These are phyloP conservation scores for Diaporthe citrichinensis DNA, from an alignment of 2,329 filamentous ascomycete species.

Conservation along the genomic window DNA sequence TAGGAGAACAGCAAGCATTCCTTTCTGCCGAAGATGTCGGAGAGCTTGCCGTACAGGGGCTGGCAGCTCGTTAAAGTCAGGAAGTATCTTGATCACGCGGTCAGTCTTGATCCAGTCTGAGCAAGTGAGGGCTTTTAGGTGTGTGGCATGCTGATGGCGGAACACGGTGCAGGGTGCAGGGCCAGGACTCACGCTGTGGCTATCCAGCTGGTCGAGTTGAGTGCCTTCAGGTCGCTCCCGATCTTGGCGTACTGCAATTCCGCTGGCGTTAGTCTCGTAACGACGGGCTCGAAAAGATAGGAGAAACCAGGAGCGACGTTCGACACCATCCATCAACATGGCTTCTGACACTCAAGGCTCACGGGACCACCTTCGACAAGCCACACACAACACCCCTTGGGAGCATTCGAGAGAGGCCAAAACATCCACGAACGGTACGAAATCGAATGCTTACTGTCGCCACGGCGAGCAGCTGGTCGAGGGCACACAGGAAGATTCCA, in stretches of 20 bases:
- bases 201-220: slow-evolving; percentile 84
- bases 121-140: too few relatives aligned
- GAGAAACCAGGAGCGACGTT: background rate
- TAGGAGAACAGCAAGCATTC: slow-evolving; percentile 73
- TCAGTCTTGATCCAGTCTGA: background rate
- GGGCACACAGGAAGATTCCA: slow-evolving; percentile 74
- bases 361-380: background rate
- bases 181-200: slow-evolving; percentile 54
- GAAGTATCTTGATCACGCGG: slow-evolving; percentile 68
- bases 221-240: slow-evolving; percentile 79
- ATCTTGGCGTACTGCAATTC: slow-evolving; percentile 75
- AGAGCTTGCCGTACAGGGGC: slow-evolving; percentile 70
- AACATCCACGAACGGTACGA: background rate
- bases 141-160: too few relatives aligned
- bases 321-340: background rate
- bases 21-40: slow-evolving; percentile 76
- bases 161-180: too few relatives aligned
- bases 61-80: slow-evolving; percentile 82
- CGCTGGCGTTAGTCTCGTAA: background rate
- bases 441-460: slow-evolving; percentile 58
- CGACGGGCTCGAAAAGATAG: background rate
- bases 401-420: background rate
- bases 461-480: slow-evolving; percentile 84
- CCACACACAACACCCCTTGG: too few relatives aligned
- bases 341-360: background rate